Percentiles rank a stretch among this genome's conserved stretches.
Evolutionary conservation across 1,284 basidiomycete species (phyloP).

Genomic region (Trichosporon sp.): DNA sequence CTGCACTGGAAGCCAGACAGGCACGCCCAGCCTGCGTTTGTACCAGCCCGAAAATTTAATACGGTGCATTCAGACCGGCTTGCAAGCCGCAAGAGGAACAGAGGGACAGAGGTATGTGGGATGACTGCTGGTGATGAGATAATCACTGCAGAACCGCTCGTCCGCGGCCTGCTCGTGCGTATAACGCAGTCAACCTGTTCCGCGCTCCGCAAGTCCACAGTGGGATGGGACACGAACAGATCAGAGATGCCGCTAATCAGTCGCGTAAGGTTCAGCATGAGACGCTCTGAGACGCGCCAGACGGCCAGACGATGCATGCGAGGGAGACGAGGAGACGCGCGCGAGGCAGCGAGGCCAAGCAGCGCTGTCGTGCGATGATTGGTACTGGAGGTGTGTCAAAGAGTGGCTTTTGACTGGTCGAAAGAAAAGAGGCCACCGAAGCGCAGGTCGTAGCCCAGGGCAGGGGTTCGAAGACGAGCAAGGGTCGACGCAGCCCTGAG

Average conservation of each 20-base stretch:
- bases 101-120: not conserved
- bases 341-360: not conserved
- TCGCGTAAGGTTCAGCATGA: too few species aligned
- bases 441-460: not conserved
- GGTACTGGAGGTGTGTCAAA: not conserved
- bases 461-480: not conserved
- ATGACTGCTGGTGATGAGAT: not conserved
- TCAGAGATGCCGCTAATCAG: too few species aligned
- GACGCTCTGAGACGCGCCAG: too few species aligned
- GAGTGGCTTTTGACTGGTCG: not conserved
- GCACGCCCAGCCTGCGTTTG: not conserved
- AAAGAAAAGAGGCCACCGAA: not conserved
- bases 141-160: not conserved
- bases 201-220: not conserved
- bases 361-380: not conserved
- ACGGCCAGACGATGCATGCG: not conserved
- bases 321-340: not conserved
- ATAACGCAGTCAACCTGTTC: not conserved
- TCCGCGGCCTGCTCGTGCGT: not conserved
- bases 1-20: not conserved
- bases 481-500: not conserved
- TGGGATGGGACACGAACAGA: too few species aligned
- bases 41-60: not conserved
- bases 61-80: not conserved
- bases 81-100: too few species aligned